Evolutionary conservation across 495 filamentous ascomycete species (phyloP).

Genomic region (Aspergillus leporis): DNA sequence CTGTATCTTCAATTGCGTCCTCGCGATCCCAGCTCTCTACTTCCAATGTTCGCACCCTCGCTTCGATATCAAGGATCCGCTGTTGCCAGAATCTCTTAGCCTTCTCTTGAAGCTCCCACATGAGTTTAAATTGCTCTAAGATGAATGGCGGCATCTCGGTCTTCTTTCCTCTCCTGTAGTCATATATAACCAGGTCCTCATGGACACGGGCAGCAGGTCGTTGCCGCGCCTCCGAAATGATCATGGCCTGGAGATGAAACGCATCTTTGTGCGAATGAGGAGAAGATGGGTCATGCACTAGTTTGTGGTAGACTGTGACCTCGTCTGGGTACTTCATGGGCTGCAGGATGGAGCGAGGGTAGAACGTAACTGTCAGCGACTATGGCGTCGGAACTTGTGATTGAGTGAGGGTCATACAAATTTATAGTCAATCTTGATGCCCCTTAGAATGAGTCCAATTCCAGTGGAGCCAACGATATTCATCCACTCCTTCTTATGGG

Average conservation of each 20-base stretch:
- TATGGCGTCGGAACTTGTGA: background rate
- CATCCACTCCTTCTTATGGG: slow-evolving; percentile 65
- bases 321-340: slow-evolving; percentile 87
- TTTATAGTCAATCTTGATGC: slow-evolving; percentile 85
- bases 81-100: slow-evolving; percentile 47
- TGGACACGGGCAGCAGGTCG: slow-evolving; percentile 75
- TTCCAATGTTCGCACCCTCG: slow-evolving; percentile 62
- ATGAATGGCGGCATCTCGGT: slow-evolving; percentile 65
- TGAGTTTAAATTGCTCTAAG: slow-evolving; percentile 61
- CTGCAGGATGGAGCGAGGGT: too few species aligned
- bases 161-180: slow-evolving; percentile 63
- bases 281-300: slow-evolving; percentile 53
- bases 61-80: slow-evolving; percentile 56
- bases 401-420: slow-evolving; percentile 60
- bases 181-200: slow-evolving; percentile 85
- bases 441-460: slow-evolving; percentile 75
- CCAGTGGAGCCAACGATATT: slow-evolving; percentile 66
- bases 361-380: slow-evolving; percentile 10
- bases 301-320: slow-evolving; percentile 85
- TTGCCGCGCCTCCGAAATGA: slow-evolving; percentile 78
- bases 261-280: slow-evolving; percentile 41
- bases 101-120: slow-evolving; percentile 67
- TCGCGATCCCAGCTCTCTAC: slow-evolving; percentile 70
- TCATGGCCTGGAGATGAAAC: slow-evolving; percentile 59
- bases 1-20: slow-evolving; percentile 71